These are phyloP conservation scores for Penicillium sp. DNA, from an alignment of 2,329 filamentous ascomycete genomes.

Conservation along the genomic window DNA sequence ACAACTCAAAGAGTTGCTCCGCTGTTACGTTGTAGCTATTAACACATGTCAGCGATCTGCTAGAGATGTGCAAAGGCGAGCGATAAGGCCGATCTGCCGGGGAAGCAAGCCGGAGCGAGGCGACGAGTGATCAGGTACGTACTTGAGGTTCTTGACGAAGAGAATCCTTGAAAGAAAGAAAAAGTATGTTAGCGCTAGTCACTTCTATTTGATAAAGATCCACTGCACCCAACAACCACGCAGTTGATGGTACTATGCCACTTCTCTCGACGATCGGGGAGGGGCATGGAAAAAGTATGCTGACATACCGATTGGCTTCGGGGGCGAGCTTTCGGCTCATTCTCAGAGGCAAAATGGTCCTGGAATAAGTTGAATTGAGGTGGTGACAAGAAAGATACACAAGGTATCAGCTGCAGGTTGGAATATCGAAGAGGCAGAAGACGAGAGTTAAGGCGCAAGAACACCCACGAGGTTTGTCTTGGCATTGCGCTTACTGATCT, in stretches of 20 bases:
- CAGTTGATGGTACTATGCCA: slow-evolving; percentile 13
- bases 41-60: slow-evolving; percentile 11
- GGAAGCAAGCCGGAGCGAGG: slow-evolving; percentile 4
- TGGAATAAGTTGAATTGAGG: slow-evolving; percentile 18
- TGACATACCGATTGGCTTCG: slow-evolving; percentile 92
- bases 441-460: slow-evolving; percentile 23
- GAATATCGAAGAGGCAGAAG: slow-evolving; percentile 22
- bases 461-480: slow-evolving; percentile 29
- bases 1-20: slow-evolving; percentile 97
- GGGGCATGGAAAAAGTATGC: slow-evolving; percentile 29
- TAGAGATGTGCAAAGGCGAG: background rate
- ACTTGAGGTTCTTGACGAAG: slow-evolving; percentile 99
- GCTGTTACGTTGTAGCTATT: slow-evolving; percentile 95
- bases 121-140: slow-evolving; percentile 33
- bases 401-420: slow-evolving; percentile 23
- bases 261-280: slow-evolving; percentile 16
- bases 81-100: background rate
- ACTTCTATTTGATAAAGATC: background rate
- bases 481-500: slow-evolving; percentile 18
- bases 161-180: slow-evolving; percentile 66
- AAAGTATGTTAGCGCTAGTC: slow-evolving; percentile 7
- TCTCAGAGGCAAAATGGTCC: slow-evolving; percentile 30
- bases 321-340: slow-evolving; percentile 78
- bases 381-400: slow-evolving; percentile 26
- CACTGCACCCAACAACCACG: background rate